Conservation (phyloP, 495 filamentous ascomycete species). For the Darksidea phi region DNA sequence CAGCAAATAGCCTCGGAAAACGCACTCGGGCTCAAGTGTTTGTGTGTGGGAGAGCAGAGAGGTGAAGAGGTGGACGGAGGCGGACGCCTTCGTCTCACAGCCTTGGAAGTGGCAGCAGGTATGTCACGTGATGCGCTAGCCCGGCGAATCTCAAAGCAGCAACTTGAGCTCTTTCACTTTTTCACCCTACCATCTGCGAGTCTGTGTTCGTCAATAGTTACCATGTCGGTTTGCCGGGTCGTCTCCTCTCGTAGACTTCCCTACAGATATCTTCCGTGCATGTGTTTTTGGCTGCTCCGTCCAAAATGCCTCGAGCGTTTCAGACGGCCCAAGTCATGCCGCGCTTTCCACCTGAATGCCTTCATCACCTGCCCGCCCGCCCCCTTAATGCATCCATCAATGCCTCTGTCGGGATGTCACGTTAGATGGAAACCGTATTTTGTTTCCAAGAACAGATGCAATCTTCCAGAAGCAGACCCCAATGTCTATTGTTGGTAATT, state of each 20-base stretch:
- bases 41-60: neutral
- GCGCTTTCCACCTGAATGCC: conserved; percentile 14
- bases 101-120: neutral
- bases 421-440: neutral
- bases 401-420: conserved; percentile 12
- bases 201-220: neutral
- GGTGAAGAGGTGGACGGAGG: neutral
- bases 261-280: neutral
- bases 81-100: conserved; percentile 19
- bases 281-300: neutral
- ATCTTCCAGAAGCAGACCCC: neutral
- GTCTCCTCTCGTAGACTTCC: neutral
- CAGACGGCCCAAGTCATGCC: conserved; percentile 28
- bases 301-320: conserved; percentile 33
- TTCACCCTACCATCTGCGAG: neutral
- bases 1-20: conserved; percentile 3
- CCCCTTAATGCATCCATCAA: conserved; percentile 28
- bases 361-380: conserved; percentile 12
- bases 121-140: neutral
- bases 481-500: too few relatives aligned
- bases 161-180: neutral
- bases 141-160: neutral
- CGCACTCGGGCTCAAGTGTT: conserved; percentile 18
- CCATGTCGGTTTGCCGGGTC: neutral
- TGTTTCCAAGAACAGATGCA: conserved; percentile 18